Percentiles rank a stretch among this genome's conserved stretches.
These are phyloP conservation scores for Linum tenue DNA, from an alignment of 345 rosid species.

Conservation along the genomic window DNA sequence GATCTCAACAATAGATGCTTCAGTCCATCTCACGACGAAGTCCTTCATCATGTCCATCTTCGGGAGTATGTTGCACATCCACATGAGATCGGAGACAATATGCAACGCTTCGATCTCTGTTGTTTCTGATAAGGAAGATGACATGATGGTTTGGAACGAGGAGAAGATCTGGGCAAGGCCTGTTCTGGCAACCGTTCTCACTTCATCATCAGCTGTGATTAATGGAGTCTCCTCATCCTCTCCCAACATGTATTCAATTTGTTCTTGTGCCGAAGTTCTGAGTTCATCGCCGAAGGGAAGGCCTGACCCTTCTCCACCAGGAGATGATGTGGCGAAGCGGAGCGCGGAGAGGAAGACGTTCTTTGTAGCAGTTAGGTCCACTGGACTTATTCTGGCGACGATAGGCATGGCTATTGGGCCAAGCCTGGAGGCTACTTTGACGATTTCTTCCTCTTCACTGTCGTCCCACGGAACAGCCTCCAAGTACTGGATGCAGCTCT, in stretches of 20 bases:
- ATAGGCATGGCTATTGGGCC: conserved; percentile 51
- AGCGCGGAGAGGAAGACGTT: conserved; percentile 68
- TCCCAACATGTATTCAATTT: conserved; percentile 80
- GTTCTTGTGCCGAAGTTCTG: conserved; percentile 78
- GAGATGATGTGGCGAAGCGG: conserved; percentile 52
- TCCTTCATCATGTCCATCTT: conserved; percentile 78
- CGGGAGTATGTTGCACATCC: conserved; percentile 71
- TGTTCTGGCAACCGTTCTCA: conserved; percentile 43
- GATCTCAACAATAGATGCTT: conserved; percentile 43
- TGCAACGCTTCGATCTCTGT: conserved; percentile 33
- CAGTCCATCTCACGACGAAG: conserved; percentile 60
- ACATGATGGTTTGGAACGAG: conserved; percentile 39
- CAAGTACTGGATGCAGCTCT: conserved; percentile 37
- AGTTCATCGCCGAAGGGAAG: conserved; percentile 60
- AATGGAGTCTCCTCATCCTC: conserved; percentile 50
- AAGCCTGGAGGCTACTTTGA: conserved; percentile 27
- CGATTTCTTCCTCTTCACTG: conserved; percentile 42
- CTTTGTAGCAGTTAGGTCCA: conserved; percentile 42
- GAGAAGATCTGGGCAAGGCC: conserved; percentile 51
- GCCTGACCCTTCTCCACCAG: conserved; percentile 36
- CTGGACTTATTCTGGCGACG: conserved; percentile 40
- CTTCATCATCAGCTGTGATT: conserved; percentile 55
- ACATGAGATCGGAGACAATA: conserved; percentile 50
- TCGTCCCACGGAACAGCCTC: conserved; percentile 56
- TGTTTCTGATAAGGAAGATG: conserved; percentile 25